Evolutionary conservation across 192 early-diverging fungal species (phyloP).

Genomic region (Umbelopsis vinacea): DNA sequence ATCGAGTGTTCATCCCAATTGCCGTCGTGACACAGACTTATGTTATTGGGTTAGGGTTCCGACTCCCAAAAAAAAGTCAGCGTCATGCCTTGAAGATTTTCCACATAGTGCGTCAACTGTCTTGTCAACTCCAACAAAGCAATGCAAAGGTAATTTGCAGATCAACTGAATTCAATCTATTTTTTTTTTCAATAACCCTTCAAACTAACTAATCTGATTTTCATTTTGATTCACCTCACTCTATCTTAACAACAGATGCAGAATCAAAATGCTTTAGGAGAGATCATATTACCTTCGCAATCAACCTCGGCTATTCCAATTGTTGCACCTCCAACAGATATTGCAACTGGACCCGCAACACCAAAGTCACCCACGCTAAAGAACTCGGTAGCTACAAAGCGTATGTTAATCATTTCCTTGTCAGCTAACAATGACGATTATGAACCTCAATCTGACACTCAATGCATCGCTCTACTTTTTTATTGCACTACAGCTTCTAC

Average conservation of each 20-base stretch:
- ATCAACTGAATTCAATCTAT: neutral
- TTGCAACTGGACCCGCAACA: neutral
- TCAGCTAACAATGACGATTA: neutral
- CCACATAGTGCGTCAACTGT: neutral
- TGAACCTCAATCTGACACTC: neutral
- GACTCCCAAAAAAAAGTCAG: neutral
- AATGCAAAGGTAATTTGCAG: conserved; percentile 13
- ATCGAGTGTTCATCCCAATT: neutral
- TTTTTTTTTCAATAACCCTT: neutral
- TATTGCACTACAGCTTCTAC: conserved; percentile 1
- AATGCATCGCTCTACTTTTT: neutral
- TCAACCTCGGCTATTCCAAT: conserved; percentile 38
- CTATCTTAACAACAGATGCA: neutral
- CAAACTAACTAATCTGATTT: neutral
- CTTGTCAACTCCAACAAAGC: conserved; percentile 10
- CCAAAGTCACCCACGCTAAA: conserved; percentile 22
- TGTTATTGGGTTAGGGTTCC: conserved; percentile 12
- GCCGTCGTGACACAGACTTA: neutral
- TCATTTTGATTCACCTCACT: neutral
- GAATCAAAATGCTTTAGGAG: conserved; percentile 28
- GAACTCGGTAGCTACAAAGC: neutral
- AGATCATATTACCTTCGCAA: conserved; percentile 35
- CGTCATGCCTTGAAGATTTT: conserved; percentile 15
- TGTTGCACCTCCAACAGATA: conserved; percentile 26
- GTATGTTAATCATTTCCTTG: neutral